These are phyloP conservation scores for Gillenia trifoliata DNA, from an alignment of 306 rosid species.

Conservation along the genomic window DNA sequence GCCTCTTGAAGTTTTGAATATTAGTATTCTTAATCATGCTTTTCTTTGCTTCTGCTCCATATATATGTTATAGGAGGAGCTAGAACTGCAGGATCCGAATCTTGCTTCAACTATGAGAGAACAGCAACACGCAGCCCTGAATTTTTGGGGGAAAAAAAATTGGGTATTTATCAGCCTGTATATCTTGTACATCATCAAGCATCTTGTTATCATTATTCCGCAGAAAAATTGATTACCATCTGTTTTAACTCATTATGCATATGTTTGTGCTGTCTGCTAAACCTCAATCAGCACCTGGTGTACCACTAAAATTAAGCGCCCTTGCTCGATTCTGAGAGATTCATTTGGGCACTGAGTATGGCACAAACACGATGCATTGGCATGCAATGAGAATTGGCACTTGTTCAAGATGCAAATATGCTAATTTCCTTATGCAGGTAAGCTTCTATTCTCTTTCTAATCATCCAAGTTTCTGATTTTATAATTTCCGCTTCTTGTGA, in stretches of 20 bases:
- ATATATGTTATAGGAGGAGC: constrained; percentile 65
- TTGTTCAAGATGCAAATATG: constrained; percentile 77
- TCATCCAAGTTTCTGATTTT: constrained; percentile 5
- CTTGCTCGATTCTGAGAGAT: constrained; percentile 83
- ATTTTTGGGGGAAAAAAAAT: constrained; percentile 83
- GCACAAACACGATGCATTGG: constrained; percentile 88
- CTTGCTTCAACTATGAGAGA: constrained; percentile 72
- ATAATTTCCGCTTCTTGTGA: background rate
- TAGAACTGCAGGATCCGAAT: constrained; percentile 74
- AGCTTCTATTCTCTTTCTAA: constrained; percentile 14
- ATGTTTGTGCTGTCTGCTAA: background rate
- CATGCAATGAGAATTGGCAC: constrained; percentile 73
- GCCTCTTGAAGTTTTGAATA: background rate
- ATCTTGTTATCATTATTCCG: constrained; percentile 6
- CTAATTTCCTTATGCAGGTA: constrained; percentile 91
- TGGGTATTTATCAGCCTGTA: constrained; percentile 53
- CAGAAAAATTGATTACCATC: background rate
- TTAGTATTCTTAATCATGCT: background rate
- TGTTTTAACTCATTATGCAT: constrained; percentile 4
- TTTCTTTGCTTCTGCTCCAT: constrained; percentile 15
- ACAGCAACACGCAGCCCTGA: constrained; percentile 57
- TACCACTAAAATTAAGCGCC: constrained; percentile 85
- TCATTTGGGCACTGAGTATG: constrained; percentile 84
- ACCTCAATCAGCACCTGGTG: constrained; percentile 62
- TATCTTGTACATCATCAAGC: constrained; percentile 12